Conservation (phyloP, 2,329 filamentous ascomycete genomes). For the Sordariomycetes sp. region DNA sequence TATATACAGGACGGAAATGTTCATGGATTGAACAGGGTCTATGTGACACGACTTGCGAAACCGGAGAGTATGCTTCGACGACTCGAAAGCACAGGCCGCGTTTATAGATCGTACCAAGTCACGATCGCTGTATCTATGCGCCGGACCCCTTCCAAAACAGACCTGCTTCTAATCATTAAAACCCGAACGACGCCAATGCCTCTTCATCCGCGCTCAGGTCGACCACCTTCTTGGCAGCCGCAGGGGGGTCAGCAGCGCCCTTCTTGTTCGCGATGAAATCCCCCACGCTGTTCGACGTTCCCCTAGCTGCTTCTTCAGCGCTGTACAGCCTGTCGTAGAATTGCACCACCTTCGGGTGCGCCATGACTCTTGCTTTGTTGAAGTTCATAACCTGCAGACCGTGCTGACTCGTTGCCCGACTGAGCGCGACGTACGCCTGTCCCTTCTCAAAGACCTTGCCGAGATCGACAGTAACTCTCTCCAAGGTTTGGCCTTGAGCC, state of each 20-base stretch:
- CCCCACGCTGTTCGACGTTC: conserved; percentile 22
- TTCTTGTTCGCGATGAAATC: conserved; percentile 29
- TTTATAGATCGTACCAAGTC: no score
- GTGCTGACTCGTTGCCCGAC: conserved; percentile 78
- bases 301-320: conserved; percentile 46
- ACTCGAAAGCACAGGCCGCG: no score
- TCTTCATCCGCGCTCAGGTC: conserved; percentile 41
- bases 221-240: conserved; percentile 9
- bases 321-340: conserved; percentile 81
- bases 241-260: conserved; percentile 11
- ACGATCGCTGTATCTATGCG: no score
- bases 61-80: no score
- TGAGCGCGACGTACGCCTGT: conserved; percentile 93
- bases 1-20: no score
- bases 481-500: conserved; percentile 88
- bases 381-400: conserved; percentile 86
- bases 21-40: no score
- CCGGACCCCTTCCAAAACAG: no score
- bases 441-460: conserved; percentile 93
- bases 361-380: conserved; percentile 85
- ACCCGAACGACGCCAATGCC: conserved; percentile 36
- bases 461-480: conserved; percentile 89
- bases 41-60: no score
- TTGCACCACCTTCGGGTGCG: conserved; percentile 73
- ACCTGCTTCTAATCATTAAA: conserved; percentile 10